Evolutionary conservation across 2,329 filamentous ascomycete genomes (phyloP), one percentile per base, ranked within the genome.

Genomic region (Paracamarosporium sp.): DNA sequence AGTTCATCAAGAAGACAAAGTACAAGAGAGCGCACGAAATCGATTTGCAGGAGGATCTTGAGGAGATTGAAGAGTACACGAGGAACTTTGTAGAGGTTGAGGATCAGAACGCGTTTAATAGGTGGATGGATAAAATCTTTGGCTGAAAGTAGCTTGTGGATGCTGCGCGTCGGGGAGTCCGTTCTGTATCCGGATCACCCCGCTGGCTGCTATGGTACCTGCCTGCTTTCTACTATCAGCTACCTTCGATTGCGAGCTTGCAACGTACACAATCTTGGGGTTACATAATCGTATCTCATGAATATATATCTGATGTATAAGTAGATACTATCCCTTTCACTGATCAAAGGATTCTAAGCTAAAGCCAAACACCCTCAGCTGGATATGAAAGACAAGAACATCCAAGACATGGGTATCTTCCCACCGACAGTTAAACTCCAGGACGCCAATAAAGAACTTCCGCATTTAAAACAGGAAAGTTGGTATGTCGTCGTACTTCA

Each of bases 11-110:
- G 73, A 84, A 81, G 69, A 91, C 89, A 0, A 85, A 81, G 52
- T 82, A 85, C 57, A 71, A 81, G 50, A 82, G 80, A 56, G 80
- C 86, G 0, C 76, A 83, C 13, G 85, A 91, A 51, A 84, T 88
- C 1, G 89, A 92, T 70, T 74, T 92, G 25, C 72, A 81, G 12
- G 83, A 83, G 50, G 88, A 89, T 60, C 69, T 90, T 15, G 86
- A 85, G 1, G 86, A 86, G 61, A 85, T 92, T 60, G 89, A 90
- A 45, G 86, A 89, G 59, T 91, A 92, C 65, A 85, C 87, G 53
- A 79, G 80, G 35, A 86, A 84, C 44, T 91, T 83, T 67, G 79
- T 89, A 11, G 80, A 83, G 1, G 72, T 59, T 24, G 81, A 82
- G 1, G 80, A 87, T 17, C 84, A 78, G 56, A 80, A 79, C 50